These are phyloP conservation scores for Coniochaeta sp. DNA, from an alignment of 2,329 filamentous ascomycete species.

Conservation along the genomic window DNA sequence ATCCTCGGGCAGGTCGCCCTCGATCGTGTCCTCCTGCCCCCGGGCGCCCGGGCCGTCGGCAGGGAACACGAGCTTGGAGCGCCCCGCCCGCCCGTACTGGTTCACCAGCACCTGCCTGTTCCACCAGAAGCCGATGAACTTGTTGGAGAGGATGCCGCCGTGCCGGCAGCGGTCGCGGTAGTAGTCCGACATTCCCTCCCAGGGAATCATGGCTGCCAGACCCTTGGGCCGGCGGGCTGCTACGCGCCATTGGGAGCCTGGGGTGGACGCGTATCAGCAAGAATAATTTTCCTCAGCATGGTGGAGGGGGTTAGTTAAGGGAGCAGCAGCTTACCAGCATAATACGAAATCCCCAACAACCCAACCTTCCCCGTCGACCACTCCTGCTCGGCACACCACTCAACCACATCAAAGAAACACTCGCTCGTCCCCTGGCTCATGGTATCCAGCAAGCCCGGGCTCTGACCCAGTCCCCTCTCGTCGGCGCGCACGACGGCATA, in stretches of 20 bases:
- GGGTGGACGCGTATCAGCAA: too few species aligned
- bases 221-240: conserved; percentile 39
- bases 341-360: conserved; percentile 40
- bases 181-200: conserved; percentile 48
- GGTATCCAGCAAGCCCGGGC: conserved; percentile 37
- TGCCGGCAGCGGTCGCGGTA: conserved; percentile 53
- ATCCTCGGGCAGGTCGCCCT: conserved; percentile 49
- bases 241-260: conserved; percentile 35
- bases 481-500: conserved; percentile 50
- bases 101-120: conserved; percentile 59
- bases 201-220: conserved; percentile 39
- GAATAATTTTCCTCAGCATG: too few species aligned
- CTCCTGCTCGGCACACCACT: conserved; percentile 38
- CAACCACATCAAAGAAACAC: conserved; percentile 40
- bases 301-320: too few species aligned
- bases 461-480: conserved; percentile 40
- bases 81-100: conserved; percentile 51
- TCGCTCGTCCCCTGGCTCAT: conserved; percentile 42
- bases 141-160: conserved; percentile 53
- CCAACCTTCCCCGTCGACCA: conserved; percentile 42
- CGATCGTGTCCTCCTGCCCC: conserved; percentile 41
- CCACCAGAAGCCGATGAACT: conserved; percentile 60
- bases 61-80: conserved; percentile 21
- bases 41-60: conserved; percentile 21
- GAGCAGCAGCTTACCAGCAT: conserved; percentile 30